Conservation (phyloP, 352 stramenopile species). For the Globisporangium abappressorium region DNA sequence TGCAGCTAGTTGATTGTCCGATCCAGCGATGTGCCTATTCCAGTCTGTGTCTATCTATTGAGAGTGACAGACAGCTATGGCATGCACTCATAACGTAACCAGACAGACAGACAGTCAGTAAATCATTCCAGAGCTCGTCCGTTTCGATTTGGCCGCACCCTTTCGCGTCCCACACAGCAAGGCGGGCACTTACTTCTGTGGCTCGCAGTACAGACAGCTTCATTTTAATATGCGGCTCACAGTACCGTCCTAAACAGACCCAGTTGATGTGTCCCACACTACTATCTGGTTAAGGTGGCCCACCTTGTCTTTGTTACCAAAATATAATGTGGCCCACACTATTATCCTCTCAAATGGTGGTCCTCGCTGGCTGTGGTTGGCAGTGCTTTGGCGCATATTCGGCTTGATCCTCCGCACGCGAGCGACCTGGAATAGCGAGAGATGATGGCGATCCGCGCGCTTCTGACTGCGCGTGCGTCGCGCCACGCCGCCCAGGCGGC, state of each 20-base stretch:
- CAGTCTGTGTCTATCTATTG: background rate
- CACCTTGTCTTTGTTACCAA: slow-evolving; percentile 11
- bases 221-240: background rate
- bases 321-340: slow-evolving; percentile 12
- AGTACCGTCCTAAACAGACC: background rate
- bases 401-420: slow-evolving; percentile 5
- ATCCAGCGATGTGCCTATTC: background rate
- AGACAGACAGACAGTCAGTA: too few species aligned
- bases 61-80: background rate
- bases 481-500: slow-evolving; percentile 16
- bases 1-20: background rate
- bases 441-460: slow-evolving; percentile 62
- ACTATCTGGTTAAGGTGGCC: slow-evolving; percentile 1
- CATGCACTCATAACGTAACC: background rate
- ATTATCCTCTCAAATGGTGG: slow-evolving; percentile 14
- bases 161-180: slow-evolving; percentile 1
- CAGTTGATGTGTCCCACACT: slow-evolving; percentile 18
- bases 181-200: background rate
- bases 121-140: background rate
- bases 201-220: background rate
- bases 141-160: slow-evolving; percentile 1
- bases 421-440: slow-evolving; percentile 10
- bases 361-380: slow-evolving; percentile 22
- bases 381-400: slow-evolving; percentile 19
- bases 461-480: slow-evolving; percentile 33